A percentile compares a stretch with the other conserved stretches of the same genome.
phyloP scores from a whole-genome alignment of 2,329 filamentous ascomycete genomes.

The Colletotrichum zoysiae region DNA sequence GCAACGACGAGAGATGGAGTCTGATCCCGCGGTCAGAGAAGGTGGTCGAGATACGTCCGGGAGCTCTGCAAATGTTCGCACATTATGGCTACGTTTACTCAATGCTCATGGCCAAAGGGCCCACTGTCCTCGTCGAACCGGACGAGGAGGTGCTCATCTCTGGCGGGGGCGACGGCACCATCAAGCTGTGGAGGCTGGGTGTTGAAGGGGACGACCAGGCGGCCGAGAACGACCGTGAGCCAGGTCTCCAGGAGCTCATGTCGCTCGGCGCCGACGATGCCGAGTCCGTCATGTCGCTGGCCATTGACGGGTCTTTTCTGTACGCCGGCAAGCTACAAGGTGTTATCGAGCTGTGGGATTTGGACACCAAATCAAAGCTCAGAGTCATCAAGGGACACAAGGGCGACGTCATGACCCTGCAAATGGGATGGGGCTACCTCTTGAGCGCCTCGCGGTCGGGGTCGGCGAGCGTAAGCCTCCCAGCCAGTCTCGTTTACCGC shows the following conservation, averaged over 20 bases:
- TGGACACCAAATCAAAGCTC: constrained; percentile 92
- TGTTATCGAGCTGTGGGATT: constrained; percentile 94
- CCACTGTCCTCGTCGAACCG: constrained; percentile 73
- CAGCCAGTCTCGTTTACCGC: no score
- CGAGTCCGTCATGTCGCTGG: constrained; percentile 79
- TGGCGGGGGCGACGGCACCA: constrained; percentile 91
- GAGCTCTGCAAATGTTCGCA: constrained; percentile 87
- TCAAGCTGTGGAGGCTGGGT: constrained; percentile 89
- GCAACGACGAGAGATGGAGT: constrained; percentile 70
- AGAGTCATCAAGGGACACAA: constrained; percentile 85
- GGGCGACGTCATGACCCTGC: constrained; percentile 87
- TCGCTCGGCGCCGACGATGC: constrained; percentile 71
- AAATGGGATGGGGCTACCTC: constrained; percentile 85
- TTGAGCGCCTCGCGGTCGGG: constrained; percentile 93
- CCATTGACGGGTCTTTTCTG: constrained; percentile 89
- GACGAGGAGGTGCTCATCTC: constrained; percentile 88
- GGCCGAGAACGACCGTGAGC: constrained; percentile 65
- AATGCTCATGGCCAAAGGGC: constrained; percentile 86
- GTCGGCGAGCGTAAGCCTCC: constrained; percentile 77
- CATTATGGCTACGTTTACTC: constrained; percentile 97
- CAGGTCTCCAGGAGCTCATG: constrained; percentile 78
- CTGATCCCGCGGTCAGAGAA: constrained; percentile 66
- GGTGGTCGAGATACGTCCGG: constrained; percentile 83
- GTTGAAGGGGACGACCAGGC: constrained; percentile 50
- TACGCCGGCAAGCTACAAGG: constrained; percentile 92